phyloP scores from a whole-genome alignment of 2,329 filamentous ascomycete species.

The Dryadomyces quercus-mongolicae region DNA sequence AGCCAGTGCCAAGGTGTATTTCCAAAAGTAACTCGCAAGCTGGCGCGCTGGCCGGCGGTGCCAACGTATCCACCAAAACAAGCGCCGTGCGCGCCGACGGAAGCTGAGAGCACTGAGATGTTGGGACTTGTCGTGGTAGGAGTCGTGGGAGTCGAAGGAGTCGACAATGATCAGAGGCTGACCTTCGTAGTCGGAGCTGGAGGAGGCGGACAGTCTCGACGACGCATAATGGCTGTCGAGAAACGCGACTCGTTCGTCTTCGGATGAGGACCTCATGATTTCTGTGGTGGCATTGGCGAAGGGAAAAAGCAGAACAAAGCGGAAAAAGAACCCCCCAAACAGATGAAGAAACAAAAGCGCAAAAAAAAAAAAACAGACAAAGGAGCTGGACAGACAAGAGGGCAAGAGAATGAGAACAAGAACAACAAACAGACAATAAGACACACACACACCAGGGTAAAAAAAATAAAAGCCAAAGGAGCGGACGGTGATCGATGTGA shows the following conservation, averaged over 20 bases:
- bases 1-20: constrained; percentile 33
- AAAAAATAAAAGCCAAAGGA: too few relatives aligned
- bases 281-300: neutral
- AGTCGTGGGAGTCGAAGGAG: neutral
- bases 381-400: neutral
- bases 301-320: neutral
- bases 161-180: neutral
- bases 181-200: neutral
- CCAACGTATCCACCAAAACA: neutral
- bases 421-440: too few relatives aligned
- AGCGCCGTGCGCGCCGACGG: neutral
- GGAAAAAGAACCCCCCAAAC: neutral
- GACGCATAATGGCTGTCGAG: neutral
- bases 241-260: constrained; percentile 6
- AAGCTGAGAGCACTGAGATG: neutral
- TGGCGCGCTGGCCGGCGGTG: neutral
- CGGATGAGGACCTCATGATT: constrained; percentile 2
- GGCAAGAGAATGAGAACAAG: too few relatives aligned
- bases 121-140: neutral
- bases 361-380: neutral
- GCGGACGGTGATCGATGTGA: too few relatives aligned
- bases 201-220: neutral
- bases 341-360: neutral
- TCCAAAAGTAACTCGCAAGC: neutral
- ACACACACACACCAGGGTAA: too few relatives aligned